Evolutionary conservation across 2,329 filamentous ascomycete genomes (phyloP).

Genomic region (Colletotrichum cuscutae): DNA sequence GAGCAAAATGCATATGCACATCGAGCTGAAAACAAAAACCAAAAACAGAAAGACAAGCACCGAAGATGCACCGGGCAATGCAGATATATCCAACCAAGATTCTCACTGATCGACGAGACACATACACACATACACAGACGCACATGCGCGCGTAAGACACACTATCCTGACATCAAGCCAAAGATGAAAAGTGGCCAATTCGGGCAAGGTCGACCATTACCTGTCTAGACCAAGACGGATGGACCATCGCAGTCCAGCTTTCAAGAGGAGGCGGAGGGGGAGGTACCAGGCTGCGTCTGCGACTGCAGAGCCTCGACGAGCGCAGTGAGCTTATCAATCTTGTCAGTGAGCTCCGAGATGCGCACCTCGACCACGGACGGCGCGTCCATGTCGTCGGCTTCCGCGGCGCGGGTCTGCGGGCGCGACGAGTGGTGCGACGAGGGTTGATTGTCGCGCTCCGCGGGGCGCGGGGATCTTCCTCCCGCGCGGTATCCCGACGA

Average conservation of each 20-base stretch:
- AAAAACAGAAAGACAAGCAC: not conserved
- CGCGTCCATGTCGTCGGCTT: slow-evolving; percentile 48
- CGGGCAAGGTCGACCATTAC: not conserved
- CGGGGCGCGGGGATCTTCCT: slow-evolving; percentile 35
- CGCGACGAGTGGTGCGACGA: slow-evolving; percentile 23
- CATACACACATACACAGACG: not conserved
- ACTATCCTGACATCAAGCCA: slow-evolving; percentile 1
- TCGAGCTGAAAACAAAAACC: not conserved
- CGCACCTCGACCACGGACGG: slow-evolving; percentile 59
- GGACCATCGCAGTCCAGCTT: not conserved
- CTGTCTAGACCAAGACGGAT: not conserved
- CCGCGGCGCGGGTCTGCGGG: slow-evolving; percentile 33
- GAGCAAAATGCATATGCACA: not conserved
- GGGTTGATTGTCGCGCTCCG: not conserved
- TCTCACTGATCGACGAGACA: not conserved
- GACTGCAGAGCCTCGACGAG: slow-evolving; percentile 62
- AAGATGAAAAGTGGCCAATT: not conserved
- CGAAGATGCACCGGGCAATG: not conserved
- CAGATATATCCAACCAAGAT: not conserved
- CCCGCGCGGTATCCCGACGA: slow-evolving; percentile 39
- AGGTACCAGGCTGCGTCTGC: slow-evolving; percentile 15
- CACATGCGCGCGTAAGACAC: not conserved
- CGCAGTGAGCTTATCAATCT: slow-evolving; percentile 68
- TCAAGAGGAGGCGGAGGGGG: slow-evolving; percentile 3
- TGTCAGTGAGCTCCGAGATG: slow-evolving; percentile 63